Base-by-base conservation (phyloP, 1,284 basidiomycete species). In the Flammula alnicola region DNA sequence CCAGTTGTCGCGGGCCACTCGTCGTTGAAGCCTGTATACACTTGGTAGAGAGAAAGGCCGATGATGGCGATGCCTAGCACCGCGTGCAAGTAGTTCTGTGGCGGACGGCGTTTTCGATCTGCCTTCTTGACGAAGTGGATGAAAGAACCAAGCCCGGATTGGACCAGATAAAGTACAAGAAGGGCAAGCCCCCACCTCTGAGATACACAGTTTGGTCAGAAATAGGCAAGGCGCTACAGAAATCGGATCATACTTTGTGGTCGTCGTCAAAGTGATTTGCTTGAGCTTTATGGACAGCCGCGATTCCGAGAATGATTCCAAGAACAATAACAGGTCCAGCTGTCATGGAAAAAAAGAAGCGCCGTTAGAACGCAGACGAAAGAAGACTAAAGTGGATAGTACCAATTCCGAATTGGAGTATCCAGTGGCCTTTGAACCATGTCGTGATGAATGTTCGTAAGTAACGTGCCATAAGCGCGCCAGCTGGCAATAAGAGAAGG, bases 31-130 rank as follows among this genome's bases (percentile, higher is more conserved):
- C 80, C 80, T 10, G 64, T 67, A 39, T 74, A 68, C n/a, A 81
- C 78, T 67, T 83, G 77, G 52, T 76, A 81, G 47, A 83, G 69
- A 5, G 78, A 65, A 16, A 81, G 65, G 2, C 59, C 76, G 44
- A 85, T 75, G 50, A 80, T 74, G 19, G 72, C 17, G 22, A 85
- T 58, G 1, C 82, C 83, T 5, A 83, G 41, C 6, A 83, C 54
- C 3, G 79, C 82, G 56, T 84, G 82, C 23, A 75, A 41, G 59
- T 84, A 85, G 61, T 85, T 85, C 58, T 84, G 82, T 10, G 72
- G 58, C 0, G 80, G 80, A 17, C 81, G 75, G 20, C 69, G 60
- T 12, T 60, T 63, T 10, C 60, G 54, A 27, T 68, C 62, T 16
- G 64, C 69, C 22, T 75, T 70, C 63, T 83, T 83, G 47, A 81